These are phyloP conservation scores for Candida sp. DNA, from an alignment of 1,139 yeast genomes.

Conservation along the genomic window DNA sequence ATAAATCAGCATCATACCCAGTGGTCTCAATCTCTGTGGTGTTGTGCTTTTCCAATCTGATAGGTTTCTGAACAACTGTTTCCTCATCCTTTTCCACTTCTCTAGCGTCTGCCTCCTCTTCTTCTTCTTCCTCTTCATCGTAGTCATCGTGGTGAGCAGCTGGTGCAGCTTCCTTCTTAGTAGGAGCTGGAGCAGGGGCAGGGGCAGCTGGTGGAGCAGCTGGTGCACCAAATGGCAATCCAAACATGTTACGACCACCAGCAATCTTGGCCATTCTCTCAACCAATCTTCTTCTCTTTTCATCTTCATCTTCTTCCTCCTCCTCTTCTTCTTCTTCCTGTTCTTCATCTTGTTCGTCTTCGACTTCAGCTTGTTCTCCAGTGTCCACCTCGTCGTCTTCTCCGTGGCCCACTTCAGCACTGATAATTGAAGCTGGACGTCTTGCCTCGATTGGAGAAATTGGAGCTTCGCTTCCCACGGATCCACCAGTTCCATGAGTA, in stretches of 20 bases:
- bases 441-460: constrained; percentile 2
- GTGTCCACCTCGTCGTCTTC: constrained; percentile 15
- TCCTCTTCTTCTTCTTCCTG: constrained; percentile 25
- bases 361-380: constrained; percentile 11
- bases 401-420: constrained; percentile 8
- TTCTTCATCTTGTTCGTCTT: constrained; percentile 14
- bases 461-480: constrained; percentile 1
- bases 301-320: constrained; percentile 73
- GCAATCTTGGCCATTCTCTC: constrained; percentile 97
- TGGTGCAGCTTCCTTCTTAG: constrained; percentile 4
- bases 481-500: constrained; percentile 2
- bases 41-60: constrained; percentile 14
- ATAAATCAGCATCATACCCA: constrained; percentile 50
- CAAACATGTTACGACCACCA: constrained; percentile 90
- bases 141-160: constrained; percentile 21
- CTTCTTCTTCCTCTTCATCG: constrained; percentile 16
- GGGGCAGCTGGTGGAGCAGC: constrained; percentile 22
- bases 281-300: constrained; percentile 76
- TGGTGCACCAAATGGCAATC: constrained; percentile 51
- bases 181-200: constrained; percentile 12
- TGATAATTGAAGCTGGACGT: neutral
- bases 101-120: constrained; percentile 19
- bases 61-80: constrained; percentile 7
- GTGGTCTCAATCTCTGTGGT: constrained; percentile 34
- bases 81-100: constrained; percentile 20